Base-by-base conservation (phyloP, 2,329 filamentous ascomycete genomes). In the Onygena corvina region DNA sequence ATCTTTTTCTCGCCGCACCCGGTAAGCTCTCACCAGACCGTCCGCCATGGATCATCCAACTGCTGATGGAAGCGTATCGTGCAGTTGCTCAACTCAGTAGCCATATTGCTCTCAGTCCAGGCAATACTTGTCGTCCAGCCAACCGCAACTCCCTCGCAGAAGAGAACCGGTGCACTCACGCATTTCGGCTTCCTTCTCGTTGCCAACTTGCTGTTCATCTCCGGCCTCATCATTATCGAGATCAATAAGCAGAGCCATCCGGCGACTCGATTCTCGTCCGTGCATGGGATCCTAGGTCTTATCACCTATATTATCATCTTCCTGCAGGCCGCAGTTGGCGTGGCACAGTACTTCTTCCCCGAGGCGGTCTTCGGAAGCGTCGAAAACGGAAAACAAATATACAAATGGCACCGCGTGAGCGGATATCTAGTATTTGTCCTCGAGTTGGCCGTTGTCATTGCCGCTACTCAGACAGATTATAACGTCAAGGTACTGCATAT, bases 1-100 rank as follows among this genome's bases (percentile, higher is more conserved):
- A 84, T 86, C 33, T 79, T 94, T 58, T 94, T 96, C 75, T 88
- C 86, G 14, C 80, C 83, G 6, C 90, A 96, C 66, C 90, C 90
- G 5, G 80, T 95, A 62, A 71, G 81, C 51, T 45, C 25, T 33
- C 33, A 5, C 33, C 16, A 51, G 47, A 29, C 25, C 29, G 33
- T 50, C 45, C 23, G 12, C n/a, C 34, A 11, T 20, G 25, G 9
- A 38, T 20, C 46, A 20, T 38, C 31, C 42, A 50, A 35, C n/a
- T 18, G 18, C 33, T 31, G n/a, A 35, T 20, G 2, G 9, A 30
- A 2, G 23, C 23, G 38, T 45, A 48, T 31, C 14, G 18, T 11
- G 18, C 52, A 74, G 71, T 67, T 76, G 11, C 66, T 76, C 57
- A 79, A 79, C 59, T 76, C 69, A 56, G 68, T 83, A 50, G 88